Conservation (phyloP, 2,329 filamentous ascomycete genomes). For the Alternaria dauci region DNA sequence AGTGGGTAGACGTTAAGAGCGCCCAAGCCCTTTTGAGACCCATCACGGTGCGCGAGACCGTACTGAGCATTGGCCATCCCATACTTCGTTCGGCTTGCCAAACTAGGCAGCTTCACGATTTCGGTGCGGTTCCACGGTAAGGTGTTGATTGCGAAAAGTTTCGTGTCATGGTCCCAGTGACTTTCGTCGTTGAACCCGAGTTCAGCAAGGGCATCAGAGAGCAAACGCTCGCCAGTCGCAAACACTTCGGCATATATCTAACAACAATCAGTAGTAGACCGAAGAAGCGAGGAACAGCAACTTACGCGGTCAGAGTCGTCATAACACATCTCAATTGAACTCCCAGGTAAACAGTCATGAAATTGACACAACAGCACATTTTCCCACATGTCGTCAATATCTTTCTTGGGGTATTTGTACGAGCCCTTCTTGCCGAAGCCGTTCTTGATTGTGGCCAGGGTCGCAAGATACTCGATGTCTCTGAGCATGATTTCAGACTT, state of each 20-base stretch:
- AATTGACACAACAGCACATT: conserved; percentile 91
- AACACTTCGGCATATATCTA: conserved; percentile 83
- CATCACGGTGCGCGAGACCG: conserved; percentile 56
- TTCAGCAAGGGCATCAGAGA: conserved; percentile 72
- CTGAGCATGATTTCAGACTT: conserved; percentile 84
- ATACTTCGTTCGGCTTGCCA: conserved; percentile 39
- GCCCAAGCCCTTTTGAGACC: conserved; percentile 46
- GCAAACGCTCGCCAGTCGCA: conserved; percentile 73
- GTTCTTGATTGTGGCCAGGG: conserved; percentile 78
- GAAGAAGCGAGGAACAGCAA: neutral
- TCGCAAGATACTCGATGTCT: conserved; percentile 87
- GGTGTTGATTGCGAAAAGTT: conserved; percentile 77
- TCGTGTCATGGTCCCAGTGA: conserved; percentile 52
- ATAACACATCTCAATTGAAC: conserved; percentile 97
- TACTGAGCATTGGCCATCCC: conserved; percentile 32
- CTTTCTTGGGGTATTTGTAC: conserved; percentile 91
- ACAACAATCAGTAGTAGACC: conserved; percentile 27
- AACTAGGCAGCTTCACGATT: conserved; percentile 68
- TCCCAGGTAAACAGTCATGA: conserved; percentile 95
- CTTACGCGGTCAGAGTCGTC: conserved; percentile 83
- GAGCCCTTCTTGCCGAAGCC: conserved; percentile 53
- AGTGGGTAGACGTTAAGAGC: conserved; percentile 48
- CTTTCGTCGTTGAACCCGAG: conserved; percentile 68
- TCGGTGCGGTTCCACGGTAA: conserved; percentile 85
- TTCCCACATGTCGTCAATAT: conserved; percentile 98